Evolutionary conservation across 768 basidiomycete genomes (phyloP).

Genomic region (Rhodosporidiobolus odoratus): DNA sequence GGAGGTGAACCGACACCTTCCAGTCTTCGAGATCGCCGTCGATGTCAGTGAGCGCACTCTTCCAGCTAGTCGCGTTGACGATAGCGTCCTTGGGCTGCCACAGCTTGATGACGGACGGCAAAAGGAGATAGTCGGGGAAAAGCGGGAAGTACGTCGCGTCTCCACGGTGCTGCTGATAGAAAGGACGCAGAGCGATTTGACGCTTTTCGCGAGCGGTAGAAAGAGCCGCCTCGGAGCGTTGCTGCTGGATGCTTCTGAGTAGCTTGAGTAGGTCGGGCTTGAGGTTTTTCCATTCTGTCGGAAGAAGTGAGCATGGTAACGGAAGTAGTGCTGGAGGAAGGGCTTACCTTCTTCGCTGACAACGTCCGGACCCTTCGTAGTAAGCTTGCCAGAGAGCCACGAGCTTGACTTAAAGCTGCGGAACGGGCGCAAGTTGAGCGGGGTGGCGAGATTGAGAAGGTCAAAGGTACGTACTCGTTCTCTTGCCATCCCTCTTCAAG

Average conservation of each 20-base stretch:
- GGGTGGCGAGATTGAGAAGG: neutral
- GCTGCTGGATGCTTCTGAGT: neutral
- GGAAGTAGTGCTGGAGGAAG: neutral
- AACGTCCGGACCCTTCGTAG: neutral
- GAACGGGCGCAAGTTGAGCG: neutral
- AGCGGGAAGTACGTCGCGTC: neutral
- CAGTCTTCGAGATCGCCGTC: constrained; percentile 10
- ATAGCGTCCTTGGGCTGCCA: neutral
- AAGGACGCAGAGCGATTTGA: neutral
- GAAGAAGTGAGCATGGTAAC: neutral
- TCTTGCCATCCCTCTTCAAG: neutral
- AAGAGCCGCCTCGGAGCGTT: neutral
- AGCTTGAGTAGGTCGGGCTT: constrained; percentile 2
- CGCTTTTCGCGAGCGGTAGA: neutral
- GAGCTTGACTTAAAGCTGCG: neutral
- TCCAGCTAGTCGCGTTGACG: neutral
- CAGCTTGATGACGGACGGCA: neutral
- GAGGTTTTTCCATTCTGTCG: neutral
- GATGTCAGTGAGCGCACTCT: neutral
- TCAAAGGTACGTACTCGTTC: neutral
- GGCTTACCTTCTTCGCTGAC: constrained; percentile 1
- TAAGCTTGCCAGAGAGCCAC: neutral
- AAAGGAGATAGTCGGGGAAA: constrained; percentile 13
- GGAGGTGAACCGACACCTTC: neutral
- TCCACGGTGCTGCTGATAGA: neutral